Conservation (phyloP, 1,284 basidiomycete species). For the Papiliotrema flavescens region DNA sequence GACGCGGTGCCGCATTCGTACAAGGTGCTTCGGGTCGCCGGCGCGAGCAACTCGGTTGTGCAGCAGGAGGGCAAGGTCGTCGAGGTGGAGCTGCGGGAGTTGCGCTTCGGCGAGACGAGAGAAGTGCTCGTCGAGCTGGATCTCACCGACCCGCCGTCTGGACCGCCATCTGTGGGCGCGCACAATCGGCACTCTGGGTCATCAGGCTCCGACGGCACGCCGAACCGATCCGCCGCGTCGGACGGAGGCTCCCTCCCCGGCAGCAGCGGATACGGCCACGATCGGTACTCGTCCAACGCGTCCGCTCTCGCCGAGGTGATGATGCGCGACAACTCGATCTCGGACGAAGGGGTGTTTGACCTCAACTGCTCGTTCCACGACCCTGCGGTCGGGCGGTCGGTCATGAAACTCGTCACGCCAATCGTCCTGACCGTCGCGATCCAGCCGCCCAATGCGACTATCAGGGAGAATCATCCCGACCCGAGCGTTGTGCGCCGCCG, state of each 20-base stretch:
- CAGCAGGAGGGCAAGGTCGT: constrained; percentile 84
- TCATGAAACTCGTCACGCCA: constrained; percentile 79
- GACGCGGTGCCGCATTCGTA: constrained; percentile 61
- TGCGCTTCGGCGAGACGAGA: constrained; percentile 84
- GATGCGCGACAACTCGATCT: constrained; percentile 81
- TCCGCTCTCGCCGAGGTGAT: constrained; percentile 61
- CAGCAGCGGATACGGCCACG: constrained; percentile 60
- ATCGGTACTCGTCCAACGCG: constrained; percentile 67
- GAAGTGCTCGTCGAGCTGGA: constrained; percentile 94
- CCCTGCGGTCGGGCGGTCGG: constrained; percentile 71
- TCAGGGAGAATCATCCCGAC: constrained; percentile 61
- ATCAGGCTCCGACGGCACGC: not conserved
- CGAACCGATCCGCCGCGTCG: too few relatives aligned
- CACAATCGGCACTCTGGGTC: not conserved
- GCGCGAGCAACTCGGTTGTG: constrained; percentile 75
- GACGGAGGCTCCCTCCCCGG: not conserved
- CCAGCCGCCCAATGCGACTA: constrained; percentile 57
- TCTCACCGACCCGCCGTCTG: constrained; percentile 53
- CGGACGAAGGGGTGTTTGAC: constrained; percentile 87
- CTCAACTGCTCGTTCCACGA: constrained; percentile 91
- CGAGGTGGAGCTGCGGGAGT: constrained; percentile 89
- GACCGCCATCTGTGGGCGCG: not conserved
- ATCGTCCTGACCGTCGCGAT: constrained; percentile 84
- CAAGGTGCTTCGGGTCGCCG: constrained; percentile 84
- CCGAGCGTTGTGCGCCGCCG: constrained; percentile 82